Conservation (phyloP, 2,329 filamentous ascomycete species). For the Pseudogymnoascus sp. region DNA sequence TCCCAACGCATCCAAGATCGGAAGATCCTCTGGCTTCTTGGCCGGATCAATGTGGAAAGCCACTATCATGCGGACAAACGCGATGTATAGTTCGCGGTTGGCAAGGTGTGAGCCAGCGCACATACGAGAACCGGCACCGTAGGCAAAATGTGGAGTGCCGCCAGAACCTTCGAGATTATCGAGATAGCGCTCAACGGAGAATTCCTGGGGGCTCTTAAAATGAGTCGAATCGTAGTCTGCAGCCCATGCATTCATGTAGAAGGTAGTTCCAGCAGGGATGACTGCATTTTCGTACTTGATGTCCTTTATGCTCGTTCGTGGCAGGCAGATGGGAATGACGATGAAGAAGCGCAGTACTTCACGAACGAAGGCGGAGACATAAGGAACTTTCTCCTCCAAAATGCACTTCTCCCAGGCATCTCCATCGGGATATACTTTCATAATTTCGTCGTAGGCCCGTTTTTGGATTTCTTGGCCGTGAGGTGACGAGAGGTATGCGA, state of each 20-base stretch:
- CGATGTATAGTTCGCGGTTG: slow-evolving; percentile 56
- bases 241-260: slow-evolving; percentile 76
- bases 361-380: slow-evolving; percentile 70
- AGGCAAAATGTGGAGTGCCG: slow-evolving; percentile 55
- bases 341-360: slow-evolving; percentile 73
- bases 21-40: slow-evolving; percentile 38
- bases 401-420: slow-evolving; percentile 72
- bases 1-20: slow-evolving; percentile 49
- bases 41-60: slow-evolving; percentile 49
- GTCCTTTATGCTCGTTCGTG: slow-evolving; percentile 63
- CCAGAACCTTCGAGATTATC: slow-evolving; percentile 38
- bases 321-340: slow-evolving; percentile 72
- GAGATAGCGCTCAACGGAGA: slow-evolving; percentile 66
- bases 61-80: slow-evolving; percentile 50
- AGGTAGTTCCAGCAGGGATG: slow-evolving; percentile 70
- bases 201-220: slow-evolving; percentile 56
- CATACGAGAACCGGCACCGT: slow-evolving; percentile 57
- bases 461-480: slow-evolving; percentile 64
- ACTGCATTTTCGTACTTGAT: slow-evolving; percentile 60
- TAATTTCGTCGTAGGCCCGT: slow-evolving; percentile 63
- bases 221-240: slow-evolving; percentile 65
- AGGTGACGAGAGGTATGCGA: slow-evolving; percentile 64
- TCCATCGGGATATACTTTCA: slow-evolving; percentile 61
- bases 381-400: slow-evolving; percentile 67
- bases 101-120: slow-evolving; percentile 57